phyloP scores from a whole-genome alignment of 2,329 filamentous ascomycete species.

The Fragosphaeria purpurea region DNA sequence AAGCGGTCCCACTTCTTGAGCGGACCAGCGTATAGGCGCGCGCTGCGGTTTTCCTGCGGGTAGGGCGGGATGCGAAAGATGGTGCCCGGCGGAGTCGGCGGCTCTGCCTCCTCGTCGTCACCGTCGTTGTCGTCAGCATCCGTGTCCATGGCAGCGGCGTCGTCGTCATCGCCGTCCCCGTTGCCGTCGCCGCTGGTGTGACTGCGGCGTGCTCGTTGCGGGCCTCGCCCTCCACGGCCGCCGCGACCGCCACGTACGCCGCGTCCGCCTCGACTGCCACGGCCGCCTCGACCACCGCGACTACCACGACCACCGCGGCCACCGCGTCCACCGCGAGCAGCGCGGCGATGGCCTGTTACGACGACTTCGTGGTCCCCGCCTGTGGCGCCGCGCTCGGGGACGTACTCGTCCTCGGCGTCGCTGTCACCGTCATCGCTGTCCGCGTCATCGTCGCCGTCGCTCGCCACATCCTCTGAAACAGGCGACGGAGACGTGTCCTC shows the following conservation, averaged over 20 bases:
- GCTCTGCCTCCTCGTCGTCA: neutral
- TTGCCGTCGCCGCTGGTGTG: neutral
- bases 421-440: neutral
- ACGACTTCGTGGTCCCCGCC: neutral
- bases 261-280: neutral
- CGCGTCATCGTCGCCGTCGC: neutral
- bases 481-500: no score
- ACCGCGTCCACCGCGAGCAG: no score
- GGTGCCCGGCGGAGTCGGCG: neutral
- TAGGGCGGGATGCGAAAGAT: slow-evolving; percentile 9
- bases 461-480: no score
- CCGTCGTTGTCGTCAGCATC: neutral
- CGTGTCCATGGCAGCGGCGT: neutral
- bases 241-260: neutral
- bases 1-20: slow-evolving; percentile 25
- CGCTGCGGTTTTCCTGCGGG: slow-evolving; percentile 8
- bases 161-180: neutral
- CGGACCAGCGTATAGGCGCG: slow-evolving; percentile 27
- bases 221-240: neutral
- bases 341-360: no score
- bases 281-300: neutral
- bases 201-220: neutral
- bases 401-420: neutral
- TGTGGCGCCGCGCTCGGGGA: neutral
- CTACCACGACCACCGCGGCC: neutral